Percentiles rank a stretch among this genome's conserved stretches.
phyloP scores from a whole-genome alignment of 768 basidiomycete species.

The Hericium rajendrae region DNA sequence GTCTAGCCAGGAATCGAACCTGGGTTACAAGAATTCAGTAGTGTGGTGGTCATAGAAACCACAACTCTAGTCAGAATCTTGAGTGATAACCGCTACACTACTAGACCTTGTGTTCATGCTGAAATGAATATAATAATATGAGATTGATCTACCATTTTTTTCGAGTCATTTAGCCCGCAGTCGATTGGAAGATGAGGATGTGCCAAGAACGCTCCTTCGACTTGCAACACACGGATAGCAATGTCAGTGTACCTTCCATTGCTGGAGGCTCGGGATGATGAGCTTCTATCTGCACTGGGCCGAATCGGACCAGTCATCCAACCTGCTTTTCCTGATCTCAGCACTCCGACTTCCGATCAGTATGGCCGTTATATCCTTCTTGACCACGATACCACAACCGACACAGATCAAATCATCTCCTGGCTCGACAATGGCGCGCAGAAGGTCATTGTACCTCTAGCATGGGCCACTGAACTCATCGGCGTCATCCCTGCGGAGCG shows the following conservation, averaged over 20 bases:
- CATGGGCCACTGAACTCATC: slow-evolving; percentile 58
- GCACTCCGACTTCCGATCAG: slow-evolving; percentile 22
- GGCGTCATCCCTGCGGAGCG: slow-evolving; percentile 62
- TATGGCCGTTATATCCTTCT: slow-evolving; percentile 42
- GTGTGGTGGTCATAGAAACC: no score
- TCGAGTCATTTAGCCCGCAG: no score
- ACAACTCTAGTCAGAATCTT: not conserved
- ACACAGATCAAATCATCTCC: slow-evolving; percentile 46
- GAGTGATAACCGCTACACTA: not conserved
- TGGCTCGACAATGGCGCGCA: slow-evolving; percentile 73
- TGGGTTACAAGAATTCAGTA: no score
- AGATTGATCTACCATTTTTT: no score
- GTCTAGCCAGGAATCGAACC: no score
- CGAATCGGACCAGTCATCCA: slow-evolving; percentile 75
- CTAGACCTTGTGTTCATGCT: no score
- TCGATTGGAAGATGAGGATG: no score
- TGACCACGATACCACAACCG: slow-evolving; percentile 35
- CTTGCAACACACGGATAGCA: no score
- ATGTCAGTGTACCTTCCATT: slow-evolving; percentile 23
- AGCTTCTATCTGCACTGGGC: slow-evolving; percentile 48
- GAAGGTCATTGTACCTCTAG: slow-evolving; percentile 67
- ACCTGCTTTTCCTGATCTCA: slow-evolving; percentile 20
- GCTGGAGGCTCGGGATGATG: not conserved
- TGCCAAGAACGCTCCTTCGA: no score
- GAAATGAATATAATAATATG: no score